Conservation (phyloP, 2,329 filamentous ascomycete species). For the Claviceps capensis region DNA sequence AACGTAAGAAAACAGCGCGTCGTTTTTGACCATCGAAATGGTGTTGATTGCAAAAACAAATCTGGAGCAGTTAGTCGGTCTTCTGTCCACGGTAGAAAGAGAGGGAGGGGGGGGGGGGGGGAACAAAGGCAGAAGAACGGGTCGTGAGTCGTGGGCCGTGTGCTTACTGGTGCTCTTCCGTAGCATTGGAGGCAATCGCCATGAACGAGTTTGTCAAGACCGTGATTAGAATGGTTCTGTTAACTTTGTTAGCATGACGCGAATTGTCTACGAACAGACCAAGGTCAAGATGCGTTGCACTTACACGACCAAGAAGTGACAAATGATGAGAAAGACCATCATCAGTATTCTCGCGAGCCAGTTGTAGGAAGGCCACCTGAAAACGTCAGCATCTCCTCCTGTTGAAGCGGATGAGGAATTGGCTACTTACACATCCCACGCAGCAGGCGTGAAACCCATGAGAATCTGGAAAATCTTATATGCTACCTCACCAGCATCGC, state of each 20-base stretch:
- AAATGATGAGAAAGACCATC: slow-evolving; percentile 78
- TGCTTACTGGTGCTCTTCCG: slow-evolving; percentile 66
- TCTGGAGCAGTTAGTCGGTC: slow-evolving; percentile 18
- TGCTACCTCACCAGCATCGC: slow-evolving; percentile 60
- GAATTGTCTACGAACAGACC: too few species aligned
- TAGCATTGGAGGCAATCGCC: slow-evolving; percentile 84
- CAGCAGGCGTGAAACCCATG: slow-evolving; percentile 91
- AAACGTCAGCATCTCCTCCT: background rate
- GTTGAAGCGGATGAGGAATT: background rate
- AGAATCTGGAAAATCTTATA: slow-evolving; percentile 88
- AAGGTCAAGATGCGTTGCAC: slow-evolving; percentile 12
- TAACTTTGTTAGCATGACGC: background rate
- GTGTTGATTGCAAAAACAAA: slow-evolving; percentile 95
- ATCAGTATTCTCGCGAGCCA: slow-evolving; percentile 62
- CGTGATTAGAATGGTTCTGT: slow-evolving; percentile 74
- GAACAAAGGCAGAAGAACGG: background rate
- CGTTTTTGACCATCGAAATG: slow-evolving; percentile 97
- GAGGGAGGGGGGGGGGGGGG: background rate
- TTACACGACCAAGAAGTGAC: slow-evolving; percentile 81
- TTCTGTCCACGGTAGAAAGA: background rate
- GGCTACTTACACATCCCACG: slow-evolving; percentile 64
- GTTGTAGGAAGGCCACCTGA: slow-evolving; percentile 59
- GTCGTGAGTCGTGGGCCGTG: background rate
- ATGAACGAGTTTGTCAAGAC: slow-evolving; percentile 96
- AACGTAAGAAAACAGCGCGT: slow-evolving; percentile 86